Evolutionary conservation across 495 filamentous ascomycete species (phyloP).

Genomic region (Clavariopsis aquatica): DNA sequence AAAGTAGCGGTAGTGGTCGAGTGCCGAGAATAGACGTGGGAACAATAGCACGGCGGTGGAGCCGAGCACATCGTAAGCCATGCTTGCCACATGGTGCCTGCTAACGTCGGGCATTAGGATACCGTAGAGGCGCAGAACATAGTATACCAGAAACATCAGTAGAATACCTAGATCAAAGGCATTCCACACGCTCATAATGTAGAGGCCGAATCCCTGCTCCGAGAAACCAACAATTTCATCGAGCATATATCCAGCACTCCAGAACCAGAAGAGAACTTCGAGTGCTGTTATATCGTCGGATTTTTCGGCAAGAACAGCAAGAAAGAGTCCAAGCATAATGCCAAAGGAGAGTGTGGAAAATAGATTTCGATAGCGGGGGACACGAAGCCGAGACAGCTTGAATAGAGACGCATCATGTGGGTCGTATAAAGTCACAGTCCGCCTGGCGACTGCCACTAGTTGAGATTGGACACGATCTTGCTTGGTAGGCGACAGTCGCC

Average conservation of each 20-base stretch:
- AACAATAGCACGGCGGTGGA: conserved; percentile 86
- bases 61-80: conserved; percentile 88
- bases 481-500: conserved; percentile 14
- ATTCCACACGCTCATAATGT: conserved; percentile 97
- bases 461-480: neutral
- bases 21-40: conserved; percentile 83
- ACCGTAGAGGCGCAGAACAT: conserved; percentile 82
- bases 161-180: conserved; percentile 88
- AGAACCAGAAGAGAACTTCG: conserved; percentile 92
- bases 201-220: conserved; percentile 89
- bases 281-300: conserved; percentile 75
- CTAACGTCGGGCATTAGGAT: conserved; percentile 71
- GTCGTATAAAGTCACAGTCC: conserved; percentile 85
- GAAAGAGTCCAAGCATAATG: conserved; percentile 76
- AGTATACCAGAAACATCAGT: conserved; percentile 82
- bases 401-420: conserved; percentile 84
- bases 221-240: conserved; percentile 91
- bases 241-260: conserved; percentile 96
- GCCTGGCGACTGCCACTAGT: conserved; percentile 48
- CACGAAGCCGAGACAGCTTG: conserved; percentile 84
- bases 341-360: conserved; percentile 82
- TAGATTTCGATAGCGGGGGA: conserved; percentile 86
- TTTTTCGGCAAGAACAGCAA: conserved; percentile 70
- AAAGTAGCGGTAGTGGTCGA: conserved; percentile 94
- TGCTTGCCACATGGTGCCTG: conserved; percentile 65